These are phyloP conservation scores for Cokeromyces recurvatus DNA, from an alignment of 371 early-diverging fungal species.

Conservation along the genomic window DNA sequence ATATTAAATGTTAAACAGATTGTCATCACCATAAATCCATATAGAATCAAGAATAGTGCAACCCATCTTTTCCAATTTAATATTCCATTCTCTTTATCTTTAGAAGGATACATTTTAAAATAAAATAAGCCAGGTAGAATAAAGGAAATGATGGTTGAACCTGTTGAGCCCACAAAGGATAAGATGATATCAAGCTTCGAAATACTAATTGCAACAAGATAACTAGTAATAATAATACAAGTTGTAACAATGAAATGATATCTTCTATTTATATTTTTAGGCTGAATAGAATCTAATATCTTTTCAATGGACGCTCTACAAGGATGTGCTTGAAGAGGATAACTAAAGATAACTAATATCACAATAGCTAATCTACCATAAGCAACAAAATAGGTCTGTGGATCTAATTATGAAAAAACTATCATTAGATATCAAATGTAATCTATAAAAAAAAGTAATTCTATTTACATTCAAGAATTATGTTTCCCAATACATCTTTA, in stretches of 20 bases:
- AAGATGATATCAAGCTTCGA: slow-evolving; percentile 79
- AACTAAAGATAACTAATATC: slow-evolving; percentile 90
- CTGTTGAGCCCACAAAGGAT: slow-evolving; percentile 97
- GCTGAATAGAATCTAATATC: slow-evolving; percentile 44
- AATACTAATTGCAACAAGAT: slow-evolving; percentile 71
- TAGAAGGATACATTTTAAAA: slow-evolving; percentile 67
- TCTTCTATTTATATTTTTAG: slow-evolving; percentile 20
- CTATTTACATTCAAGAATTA: slow-evolving; percentile 79
- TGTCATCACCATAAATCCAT: slow-evolving; percentile 62
- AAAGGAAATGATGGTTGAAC: slow-evolving; percentile 97
- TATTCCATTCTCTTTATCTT: too few relatives aligned
- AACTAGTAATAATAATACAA: slow-evolving; percentile 63
- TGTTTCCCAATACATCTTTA: slow-evolving; percentile 78
- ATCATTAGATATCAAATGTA: not conserved
- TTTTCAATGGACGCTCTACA: slow-evolving; percentile 91
- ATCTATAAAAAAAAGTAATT: not conserved
- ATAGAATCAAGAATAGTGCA: slow-evolving; percentile 46
- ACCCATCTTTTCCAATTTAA: slow-evolving; percentile 48
- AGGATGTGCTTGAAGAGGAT: slow-evolving; percentile 98
- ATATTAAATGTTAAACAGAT: slow-evolving; percentile 63
- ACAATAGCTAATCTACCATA: slow-evolving; percentile 89
- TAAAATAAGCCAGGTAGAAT: slow-evolving; percentile 97
- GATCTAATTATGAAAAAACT: slow-evolving; percentile 41
- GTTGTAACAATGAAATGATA: slow-evolving; percentile 60
- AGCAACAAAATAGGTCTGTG: slow-evolving; percentile 70